These are phyloP conservation scores for Cajanus cajan DNA, from an alignment of 306 rosid genomes.

Conservation along the genomic window DNA sequence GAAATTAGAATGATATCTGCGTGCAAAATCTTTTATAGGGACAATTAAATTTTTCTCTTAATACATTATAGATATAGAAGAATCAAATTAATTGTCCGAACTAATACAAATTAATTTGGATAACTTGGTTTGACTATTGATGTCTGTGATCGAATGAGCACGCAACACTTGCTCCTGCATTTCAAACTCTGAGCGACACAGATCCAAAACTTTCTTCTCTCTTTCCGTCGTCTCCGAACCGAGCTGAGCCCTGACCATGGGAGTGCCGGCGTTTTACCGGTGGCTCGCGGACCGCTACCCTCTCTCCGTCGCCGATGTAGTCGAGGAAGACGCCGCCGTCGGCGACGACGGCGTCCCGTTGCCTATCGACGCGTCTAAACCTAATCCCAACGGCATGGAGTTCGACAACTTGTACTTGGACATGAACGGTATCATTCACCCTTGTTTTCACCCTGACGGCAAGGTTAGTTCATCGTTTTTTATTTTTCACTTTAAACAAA, in stretches of 20 bases:
- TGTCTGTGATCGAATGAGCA: not conserved
- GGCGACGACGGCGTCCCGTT: slow-evolving; percentile 28
- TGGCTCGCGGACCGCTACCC: slow-evolving; percentile 92
- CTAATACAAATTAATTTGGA: not conserved
- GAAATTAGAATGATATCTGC: too few relatives aligned
- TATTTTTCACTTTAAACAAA: not conserved
- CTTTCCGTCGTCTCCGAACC: not conserved
- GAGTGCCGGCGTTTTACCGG: slow-evolving; percentile 86
- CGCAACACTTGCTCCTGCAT: not conserved
- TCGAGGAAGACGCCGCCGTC: slow-evolving; percentile 55
- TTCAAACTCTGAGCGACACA: not conserved
- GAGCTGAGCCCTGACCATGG: slow-evolving; percentile 48
- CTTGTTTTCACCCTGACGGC: slow-evolving; percentile 87
- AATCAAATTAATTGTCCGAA: not conserved
- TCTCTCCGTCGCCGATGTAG: slow-evolving; percentile 59
- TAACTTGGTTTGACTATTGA: not conserved
- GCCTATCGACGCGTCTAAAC: slow-evolving; percentile 58
- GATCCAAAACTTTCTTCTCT: slow-evolving; percentile 24
- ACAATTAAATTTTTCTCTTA: too few relatives aligned
- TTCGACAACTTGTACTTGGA: slow-evolving; percentile 81
- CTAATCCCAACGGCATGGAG: slow-evolving; percentile 80
- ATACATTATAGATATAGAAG: not conserved
- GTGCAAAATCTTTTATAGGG: too few relatives aligned
- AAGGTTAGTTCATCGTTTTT: slow-evolving; percentile 36
- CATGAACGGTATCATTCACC: slow-evolving; percentile 85